phyloP scores from a whole-genome alignment of 116 monocot genomes.

The Cymodocea nodosa region DNA sequence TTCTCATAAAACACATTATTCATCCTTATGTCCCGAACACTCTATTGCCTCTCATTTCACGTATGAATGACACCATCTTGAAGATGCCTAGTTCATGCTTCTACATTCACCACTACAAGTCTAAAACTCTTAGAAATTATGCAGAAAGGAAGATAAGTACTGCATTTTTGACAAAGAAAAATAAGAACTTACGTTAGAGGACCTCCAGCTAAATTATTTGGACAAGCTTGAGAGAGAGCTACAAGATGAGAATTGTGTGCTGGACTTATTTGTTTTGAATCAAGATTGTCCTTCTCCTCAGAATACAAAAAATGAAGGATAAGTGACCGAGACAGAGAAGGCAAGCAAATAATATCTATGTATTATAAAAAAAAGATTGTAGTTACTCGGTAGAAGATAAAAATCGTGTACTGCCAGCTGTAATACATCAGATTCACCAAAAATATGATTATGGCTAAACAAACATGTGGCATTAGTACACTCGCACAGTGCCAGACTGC shows the following conservation, averaged over 20 bases:
- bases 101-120: background rate
- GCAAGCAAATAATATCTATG: background rate
- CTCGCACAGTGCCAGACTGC: too few relatives aligned
- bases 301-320: background rate
- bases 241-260: conserved; percentile 66
- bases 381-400: background rate
- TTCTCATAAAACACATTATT: background rate
- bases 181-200: conserved; percentile 50
- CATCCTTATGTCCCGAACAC: background rate
- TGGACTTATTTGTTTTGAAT: conserved; percentile 48
- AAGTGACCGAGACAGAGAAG: background rate
- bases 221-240: conserved; percentile 74
- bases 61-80: background rate
- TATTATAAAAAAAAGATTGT: background rate
- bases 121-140: background rate
- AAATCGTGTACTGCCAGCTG: too few relatives aligned
- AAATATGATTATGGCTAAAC: too few relatives aligned
- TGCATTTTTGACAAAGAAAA: background rate
- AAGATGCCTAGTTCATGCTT: background rate
- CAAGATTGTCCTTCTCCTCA: conserved; percentile 46
- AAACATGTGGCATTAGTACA: too few relatives aligned
- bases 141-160: background rate
- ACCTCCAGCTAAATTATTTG: conserved; percentile 62
- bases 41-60: background rate
- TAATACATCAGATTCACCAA: too few relatives aligned